These are phyloP conservation scores for Beta corolliflora DNA, from an alignment of 179 eudicot genomes.

Conservation along the genomic window DNA sequence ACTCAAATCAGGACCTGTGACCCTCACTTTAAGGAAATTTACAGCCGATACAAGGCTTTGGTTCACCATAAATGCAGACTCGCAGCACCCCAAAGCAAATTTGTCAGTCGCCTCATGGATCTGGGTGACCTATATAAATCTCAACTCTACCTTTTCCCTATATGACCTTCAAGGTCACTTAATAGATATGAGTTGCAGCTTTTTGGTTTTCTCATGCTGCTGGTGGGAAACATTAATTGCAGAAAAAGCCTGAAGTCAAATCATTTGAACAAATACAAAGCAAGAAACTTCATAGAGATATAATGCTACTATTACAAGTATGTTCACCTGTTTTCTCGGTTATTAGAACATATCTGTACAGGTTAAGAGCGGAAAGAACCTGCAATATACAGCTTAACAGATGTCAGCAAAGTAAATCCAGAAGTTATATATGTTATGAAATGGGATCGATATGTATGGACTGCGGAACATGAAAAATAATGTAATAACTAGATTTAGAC, in stretches of 20 bases:
- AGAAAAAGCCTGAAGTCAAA: neutral
- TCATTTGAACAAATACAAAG: neutral
- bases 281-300: neutral
- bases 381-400: conserved; percentile 35
- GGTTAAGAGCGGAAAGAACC: conserved; percentile 90
- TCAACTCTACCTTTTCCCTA: neutral
- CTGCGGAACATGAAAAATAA: too few species aligned
- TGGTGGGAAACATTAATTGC: neutral
- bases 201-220: conserved; percentile 1
- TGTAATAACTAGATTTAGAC: too few species aligned
- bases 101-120: neutral
- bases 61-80: neutral
- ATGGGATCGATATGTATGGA: too few species aligned
- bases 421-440: neutral
- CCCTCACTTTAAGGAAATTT: neutral
- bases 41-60: neutral
- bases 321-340: conserved; percentile 72
- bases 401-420: conserved; percentile 5
- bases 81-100: neutral
- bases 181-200: neutral
- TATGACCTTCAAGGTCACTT: neutral
- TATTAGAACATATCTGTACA: conserved; percentile 76
- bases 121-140: neutral
- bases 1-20: neutral
- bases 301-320: neutral